Conservation (phyloP, 176 grass and related monocot genomes). For the Otatea glauca region DNA sequence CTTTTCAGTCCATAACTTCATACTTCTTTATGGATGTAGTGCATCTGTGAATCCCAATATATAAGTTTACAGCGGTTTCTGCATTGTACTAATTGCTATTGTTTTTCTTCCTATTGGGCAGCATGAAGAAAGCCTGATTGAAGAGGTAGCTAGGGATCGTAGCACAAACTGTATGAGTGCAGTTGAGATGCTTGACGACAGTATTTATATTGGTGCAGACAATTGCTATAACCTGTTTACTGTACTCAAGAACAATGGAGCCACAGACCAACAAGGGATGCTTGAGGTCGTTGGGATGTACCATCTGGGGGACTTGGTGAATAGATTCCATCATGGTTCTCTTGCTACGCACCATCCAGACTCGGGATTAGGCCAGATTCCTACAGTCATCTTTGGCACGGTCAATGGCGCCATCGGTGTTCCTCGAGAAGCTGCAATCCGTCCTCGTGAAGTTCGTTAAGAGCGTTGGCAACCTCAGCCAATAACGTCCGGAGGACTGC, state of each 20-base stretch:
- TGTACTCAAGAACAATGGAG: constrained; percentile 51
- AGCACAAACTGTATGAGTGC: constrained; percentile 69
- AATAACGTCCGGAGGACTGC: constrained; percentile 51
- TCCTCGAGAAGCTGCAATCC: constrained; percentile 59
- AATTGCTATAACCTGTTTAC: constrained; percentile 74
- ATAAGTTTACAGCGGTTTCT: neutral
- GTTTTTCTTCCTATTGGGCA: constrained; percentile 20
- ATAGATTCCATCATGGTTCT: constrained; percentile 59
- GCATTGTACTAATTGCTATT: neutral
- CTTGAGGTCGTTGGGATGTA: constrained; percentile 64
- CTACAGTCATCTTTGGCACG: constrained; percentile 65
- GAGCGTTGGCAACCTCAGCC: constrained; percentile 59
- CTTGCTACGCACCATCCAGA: constrained; percentile 56
- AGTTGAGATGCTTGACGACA: constrained; percentile 67
- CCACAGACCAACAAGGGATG: constrained; percentile 46
- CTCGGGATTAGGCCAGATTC: constrained; percentile 53
- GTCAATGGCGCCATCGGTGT: constrained; percentile 67
- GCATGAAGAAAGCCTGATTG: constrained; percentile 65
- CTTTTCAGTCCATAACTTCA: neutral
- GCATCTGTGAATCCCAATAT: neutral
- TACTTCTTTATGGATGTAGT: constrained; percentile 4
- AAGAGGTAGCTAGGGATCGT: constrained; percentile 60
- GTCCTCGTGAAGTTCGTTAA: constrained; percentile 55
- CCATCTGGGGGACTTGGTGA: constrained; percentile 71
- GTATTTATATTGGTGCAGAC: constrained; percentile 61